These are phyloP conservation scores for Cyberlindnera lachancei DNA, from an alignment of 805 yeast genomes.

Conservation along the genomic window DNA sequence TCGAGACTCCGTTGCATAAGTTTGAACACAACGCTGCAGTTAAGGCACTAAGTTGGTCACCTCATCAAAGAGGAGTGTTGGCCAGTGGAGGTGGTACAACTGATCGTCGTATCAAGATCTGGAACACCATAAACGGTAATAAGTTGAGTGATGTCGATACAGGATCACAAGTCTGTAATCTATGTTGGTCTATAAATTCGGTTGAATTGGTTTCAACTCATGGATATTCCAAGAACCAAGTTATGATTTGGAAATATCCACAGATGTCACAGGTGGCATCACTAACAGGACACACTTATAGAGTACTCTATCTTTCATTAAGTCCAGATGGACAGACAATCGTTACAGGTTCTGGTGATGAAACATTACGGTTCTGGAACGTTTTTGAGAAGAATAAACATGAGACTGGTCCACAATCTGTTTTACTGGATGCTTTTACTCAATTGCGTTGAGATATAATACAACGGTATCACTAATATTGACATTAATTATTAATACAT, in stretches of 20 bases:
- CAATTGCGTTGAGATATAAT: constrained; percentile 45
- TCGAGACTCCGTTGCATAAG: constrained; percentile 59
- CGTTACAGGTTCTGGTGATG: constrained; percentile 98
- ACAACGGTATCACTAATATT: not conserved
- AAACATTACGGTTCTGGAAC: constrained; percentile 92
- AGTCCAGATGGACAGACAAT: constrained; percentile 96
- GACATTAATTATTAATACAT: no score
- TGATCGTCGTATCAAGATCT: constrained; percentile 80
- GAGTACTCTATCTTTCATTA: constrained; percentile 82
- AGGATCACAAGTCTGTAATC: constrained; percentile 93
- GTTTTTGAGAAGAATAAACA: constrained; percentile 72
- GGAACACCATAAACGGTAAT: constrained; percentile 82
- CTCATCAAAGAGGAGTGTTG: constrained; percentile 87
- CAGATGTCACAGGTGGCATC: constrained; percentile 88
- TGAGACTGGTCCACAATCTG: constrained; percentile 53
- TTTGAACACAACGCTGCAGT: constrained; percentile 94
- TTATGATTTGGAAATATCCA: constrained; percentile 91
- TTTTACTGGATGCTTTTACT: constrained; percentile 65
- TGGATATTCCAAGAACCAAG: constrained; percentile 86
- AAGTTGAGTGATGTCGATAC: constrained; percentile 80
- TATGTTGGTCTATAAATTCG: constrained; percentile 87
- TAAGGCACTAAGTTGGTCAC: constrained; percentile 96
- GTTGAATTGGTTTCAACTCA: constrained; percentile 92
- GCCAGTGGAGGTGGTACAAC: constrained; percentile 98
- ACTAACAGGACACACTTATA: constrained; percentile 86